Conservation (phyloP, 2,329 filamentous ascomycete species). For the Biscogniauxia mediterranea region DNA sequence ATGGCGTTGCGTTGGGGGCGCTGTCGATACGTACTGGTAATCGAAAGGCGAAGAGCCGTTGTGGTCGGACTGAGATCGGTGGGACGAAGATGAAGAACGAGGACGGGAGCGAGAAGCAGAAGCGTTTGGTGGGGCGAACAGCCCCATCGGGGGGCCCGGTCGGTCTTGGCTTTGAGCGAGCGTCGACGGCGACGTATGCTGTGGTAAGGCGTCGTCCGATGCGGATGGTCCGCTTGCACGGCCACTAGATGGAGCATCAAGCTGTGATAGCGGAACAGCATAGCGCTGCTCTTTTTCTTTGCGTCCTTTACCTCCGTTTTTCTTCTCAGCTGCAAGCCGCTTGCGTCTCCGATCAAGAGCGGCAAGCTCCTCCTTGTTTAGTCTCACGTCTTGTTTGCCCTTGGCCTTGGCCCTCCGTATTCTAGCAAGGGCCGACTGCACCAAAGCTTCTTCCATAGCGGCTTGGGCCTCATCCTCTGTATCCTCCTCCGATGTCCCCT, state of each 20-base stretch:
- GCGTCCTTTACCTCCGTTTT: conserved; percentile 39
- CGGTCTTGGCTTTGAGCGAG: conserved; percentile 36
- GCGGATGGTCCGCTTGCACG: conserved; percentile 29
- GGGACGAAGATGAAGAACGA: conserved; percentile 41
- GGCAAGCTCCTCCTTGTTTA: conserved; percentile 76
- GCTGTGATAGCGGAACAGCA: conserved; percentile 52
- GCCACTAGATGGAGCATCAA: conserved; percentile 44
- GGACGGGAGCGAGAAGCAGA: conserved; percentile 40
- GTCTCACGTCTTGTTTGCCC: conserved; percentile 75
- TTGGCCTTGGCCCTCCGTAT: conserved; percentile 75
- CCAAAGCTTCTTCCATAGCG: conserved; percentile 68
- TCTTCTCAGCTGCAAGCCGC: conserved; percentile 52
- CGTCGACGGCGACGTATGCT: conserved; percentile 39
- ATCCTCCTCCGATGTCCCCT: conserved; percentile 47
- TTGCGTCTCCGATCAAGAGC: conserved; percentile 70
- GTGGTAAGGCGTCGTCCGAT: conserved; percentile 38
- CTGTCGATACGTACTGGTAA: conserved; percentile 42
- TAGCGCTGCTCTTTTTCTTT: conserved; percentile 47
- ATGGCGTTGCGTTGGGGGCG: conserved; percentile 38
- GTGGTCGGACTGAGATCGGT: conserved; percentile 32
- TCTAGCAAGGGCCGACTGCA: conserved; percentile 75
- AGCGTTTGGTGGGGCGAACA: conserved; percentile 47
- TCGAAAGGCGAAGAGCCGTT: conserved; percentile 43
- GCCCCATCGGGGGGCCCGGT: conserved; percentile 47
- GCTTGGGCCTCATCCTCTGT: conserved; percentile 55